Evolutionary conservation across 768 basidiomycete genomes (phyloP).

Genomic region (Leccinum boreale): DNA sequence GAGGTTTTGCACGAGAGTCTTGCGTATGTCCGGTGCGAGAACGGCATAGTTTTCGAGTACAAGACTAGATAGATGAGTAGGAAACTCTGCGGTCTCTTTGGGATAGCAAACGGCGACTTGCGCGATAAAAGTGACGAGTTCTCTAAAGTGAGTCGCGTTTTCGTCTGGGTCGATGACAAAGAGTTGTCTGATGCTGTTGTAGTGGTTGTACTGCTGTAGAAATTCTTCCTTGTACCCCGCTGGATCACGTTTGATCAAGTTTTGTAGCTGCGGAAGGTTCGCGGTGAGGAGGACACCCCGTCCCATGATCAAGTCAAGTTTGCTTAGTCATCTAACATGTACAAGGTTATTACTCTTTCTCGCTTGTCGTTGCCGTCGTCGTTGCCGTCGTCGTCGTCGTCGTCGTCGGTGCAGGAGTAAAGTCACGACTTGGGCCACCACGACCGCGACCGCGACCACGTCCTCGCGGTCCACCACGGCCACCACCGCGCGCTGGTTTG

Average conservation of each 20-base stretch:
- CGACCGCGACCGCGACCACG: slow-evolving; percentile 37
- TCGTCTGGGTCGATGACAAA: slow-evolving; percentile 81
- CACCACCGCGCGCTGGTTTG: slow-evolving; percentile 30
- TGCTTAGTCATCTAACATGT: slow-evolving; percentile 20
- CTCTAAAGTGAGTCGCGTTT: slow-evolving; percentile 79
- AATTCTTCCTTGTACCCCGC: slow-evolving; percentile 92
- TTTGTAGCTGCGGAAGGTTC: slow-evolving; percentile 93
- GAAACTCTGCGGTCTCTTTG: slow-evolving; percentile 82
- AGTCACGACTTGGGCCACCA: slow-evolving; percentile 17
- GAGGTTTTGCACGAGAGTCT: slow-evolving; percentile 82
- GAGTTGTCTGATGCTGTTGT: slow-evolving; percentile 82
- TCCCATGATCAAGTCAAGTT: background rate
- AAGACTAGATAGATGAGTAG: slow-evolving; percentile 72
- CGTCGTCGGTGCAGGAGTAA: background rate
- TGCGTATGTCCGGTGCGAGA: slow-evolving; percentile 77
- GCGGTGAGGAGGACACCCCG: slow-evolving; percentile 58
- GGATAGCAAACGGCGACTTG: slow-evolving; percentile 84
- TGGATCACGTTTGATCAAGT: slow-evolving; percentile 94
- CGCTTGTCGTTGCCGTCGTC: background rate
- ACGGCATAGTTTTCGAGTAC: slow-evolving; percentile 76
- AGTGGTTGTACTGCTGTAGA: slow-evolving; percentile 94
- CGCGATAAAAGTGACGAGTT: slow-evolving; percentile 87
- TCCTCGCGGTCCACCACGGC: slow-evolving; percentile 32
- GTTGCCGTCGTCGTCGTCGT: background rate
- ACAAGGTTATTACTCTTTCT: background rate